Evolutionary conservation across 441 rosid genomes (phyloP).

Genomic region (Pelargonium exstipulatum): DNA sequence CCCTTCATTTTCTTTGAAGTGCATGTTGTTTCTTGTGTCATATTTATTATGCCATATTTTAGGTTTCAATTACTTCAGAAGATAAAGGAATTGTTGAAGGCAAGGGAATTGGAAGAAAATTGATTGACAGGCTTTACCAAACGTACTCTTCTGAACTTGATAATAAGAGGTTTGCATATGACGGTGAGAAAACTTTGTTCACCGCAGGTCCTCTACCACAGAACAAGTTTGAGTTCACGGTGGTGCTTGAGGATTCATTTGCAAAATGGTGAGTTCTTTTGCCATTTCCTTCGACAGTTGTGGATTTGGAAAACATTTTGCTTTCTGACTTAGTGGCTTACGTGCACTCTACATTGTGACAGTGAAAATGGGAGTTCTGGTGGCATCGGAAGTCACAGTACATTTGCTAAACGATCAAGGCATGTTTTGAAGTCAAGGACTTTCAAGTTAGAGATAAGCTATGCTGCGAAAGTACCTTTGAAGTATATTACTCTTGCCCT

Average conservation of each 20-base stretch:
- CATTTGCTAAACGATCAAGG: conserved; percentile 48
- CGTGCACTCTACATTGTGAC: conserved; percentile 16
- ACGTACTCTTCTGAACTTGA: conserved; percentile 59
- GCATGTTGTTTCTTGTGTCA: conserved; percentile 13
- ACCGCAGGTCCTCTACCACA: conserved; percentile 75
- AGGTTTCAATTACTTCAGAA: conserved; percentile 65
- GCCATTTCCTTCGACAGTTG: not conserved
- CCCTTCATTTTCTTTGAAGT: conserved; percentile 14
- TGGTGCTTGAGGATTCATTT: conserved; percentile 61
- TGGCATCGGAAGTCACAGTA: conserved; percentile 31
- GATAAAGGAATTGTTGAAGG: conserved; percentile 47
- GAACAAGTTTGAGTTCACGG: conserved; percentile 51
- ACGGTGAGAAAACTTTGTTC: conserved; percentile 69
- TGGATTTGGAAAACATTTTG: conserved; percentile 17
- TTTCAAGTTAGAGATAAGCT: conserved; percentile 53
- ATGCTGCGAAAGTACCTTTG: conserved; percentile 57
- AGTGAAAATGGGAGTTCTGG: conserved; percentile 34
- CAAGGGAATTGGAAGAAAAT: conserved; percentile 61
- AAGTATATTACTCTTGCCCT: conserved; percentile 43
- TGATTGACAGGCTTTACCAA: conserved; percentile 56
- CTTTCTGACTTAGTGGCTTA: not conserved
- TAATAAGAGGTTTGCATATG: conserved; percentile 62
- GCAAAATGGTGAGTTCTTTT: conserved; percentile 40
- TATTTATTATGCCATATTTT: conserved; percentile 18
- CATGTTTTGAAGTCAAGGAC: conserved; percentile 44